Conservation (phyloP, 1,284 basidiomycete genomes). For the Fomitiporia mediterranea region DNA sequence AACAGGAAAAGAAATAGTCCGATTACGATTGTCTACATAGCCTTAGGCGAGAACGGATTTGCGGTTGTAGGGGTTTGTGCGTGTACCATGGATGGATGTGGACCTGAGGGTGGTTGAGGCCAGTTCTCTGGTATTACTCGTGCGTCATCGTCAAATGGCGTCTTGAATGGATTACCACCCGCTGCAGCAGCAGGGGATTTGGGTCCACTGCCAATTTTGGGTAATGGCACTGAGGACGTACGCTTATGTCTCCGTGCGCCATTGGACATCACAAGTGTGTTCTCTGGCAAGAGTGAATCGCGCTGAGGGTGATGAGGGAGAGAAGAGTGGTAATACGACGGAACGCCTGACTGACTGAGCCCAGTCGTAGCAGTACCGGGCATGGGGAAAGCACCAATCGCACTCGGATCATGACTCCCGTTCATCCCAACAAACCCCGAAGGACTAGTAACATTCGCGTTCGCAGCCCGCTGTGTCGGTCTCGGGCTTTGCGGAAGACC, state of each 20-base stretch:
- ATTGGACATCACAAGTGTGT: not conserved
- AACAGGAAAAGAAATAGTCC: no score
- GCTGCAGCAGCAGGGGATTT: slow-evolving; percentile 24
- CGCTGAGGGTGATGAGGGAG: slow-evolving; percentile 8
- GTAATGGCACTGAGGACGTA: slow-evolving; percentile 16
- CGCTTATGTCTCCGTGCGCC: slow-evolving; percentile 3
- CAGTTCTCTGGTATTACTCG: slow-evolving; percentile 12
- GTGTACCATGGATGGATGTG: not conserved
- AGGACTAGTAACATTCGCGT: not conserved
- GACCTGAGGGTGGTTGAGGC: slow-evolving; percentile 2
- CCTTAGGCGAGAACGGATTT: slow-evolving; percentile 15
- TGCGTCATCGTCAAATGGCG: slow-evolving; percentile 70
- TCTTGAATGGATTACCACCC: slow-evolving; percentile 60
- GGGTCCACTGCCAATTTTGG: not conserved
- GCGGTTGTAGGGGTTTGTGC: not conserved
- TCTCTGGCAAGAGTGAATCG: slow-evolving; percentile 13
- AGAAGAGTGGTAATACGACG: slow-evolving; percentile 16
- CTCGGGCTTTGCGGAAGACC: slow-evolving; percentile 13
- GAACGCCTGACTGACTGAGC: slow-evolving; percentile 5
- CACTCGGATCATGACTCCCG: slow-evolving; percentile 8
- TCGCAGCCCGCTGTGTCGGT: not conserved
- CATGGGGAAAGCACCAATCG: slow-evolving; percentile 22
- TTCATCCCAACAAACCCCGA: not conserved
- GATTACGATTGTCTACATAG: no score
- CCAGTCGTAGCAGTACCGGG: slow-evolving; percentile 15